Evolutionary conservation across 192 early-diverging fungal species (phyloP), one percentile per base, ranked within the genome.

Genomic region (Coemansia sp.): DNA sequence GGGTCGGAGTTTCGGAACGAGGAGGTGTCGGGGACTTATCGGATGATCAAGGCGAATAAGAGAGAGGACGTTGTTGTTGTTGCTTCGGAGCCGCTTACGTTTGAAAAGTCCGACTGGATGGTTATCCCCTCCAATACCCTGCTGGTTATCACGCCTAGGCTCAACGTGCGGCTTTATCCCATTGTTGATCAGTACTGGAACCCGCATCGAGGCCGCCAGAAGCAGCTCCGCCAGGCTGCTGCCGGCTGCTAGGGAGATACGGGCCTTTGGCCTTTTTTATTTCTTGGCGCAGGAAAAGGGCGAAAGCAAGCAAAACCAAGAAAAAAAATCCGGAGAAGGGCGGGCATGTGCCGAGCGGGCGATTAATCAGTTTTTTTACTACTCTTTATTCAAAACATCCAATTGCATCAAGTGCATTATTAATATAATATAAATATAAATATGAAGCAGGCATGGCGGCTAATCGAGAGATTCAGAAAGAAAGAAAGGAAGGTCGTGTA

Each of bases 61-160:
- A 86, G 88, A 29, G 90, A 92, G 61, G 90, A 92, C 61, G 88
- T 90, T 60, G 90, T 92, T 14, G 85, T 92, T 10, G 85, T 92
- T 62, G 89, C 90, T 0, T 87, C 85, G 0, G 90, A 92, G 64
- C 90, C 90, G n/a, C 63, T 92, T 36, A 92, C 90, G 22, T 92
- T 88, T 56, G 89, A 89, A 62, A 85, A 86, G 59, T 85, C 88
- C 8, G 90, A 92, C 78, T 92, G 90, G 90, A 64, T 89, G 61
- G 88, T 83, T 28, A 88, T 92, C 47, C 90, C 90, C 2, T 87
- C 86, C 16, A 92, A 92, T 58, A 89, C 84, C 7, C 28, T 89
- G 59, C 71, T 92, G 34, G 85, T 92, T 13, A 84, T 92, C 46
- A 92, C 90, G 23, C 86, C 89, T 13, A 87, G 86, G 61, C 65